Base-by-base conservation (phyloP, 2,329 filamentous ascomycete species). In the Aspergillus tamarii region DNA sequence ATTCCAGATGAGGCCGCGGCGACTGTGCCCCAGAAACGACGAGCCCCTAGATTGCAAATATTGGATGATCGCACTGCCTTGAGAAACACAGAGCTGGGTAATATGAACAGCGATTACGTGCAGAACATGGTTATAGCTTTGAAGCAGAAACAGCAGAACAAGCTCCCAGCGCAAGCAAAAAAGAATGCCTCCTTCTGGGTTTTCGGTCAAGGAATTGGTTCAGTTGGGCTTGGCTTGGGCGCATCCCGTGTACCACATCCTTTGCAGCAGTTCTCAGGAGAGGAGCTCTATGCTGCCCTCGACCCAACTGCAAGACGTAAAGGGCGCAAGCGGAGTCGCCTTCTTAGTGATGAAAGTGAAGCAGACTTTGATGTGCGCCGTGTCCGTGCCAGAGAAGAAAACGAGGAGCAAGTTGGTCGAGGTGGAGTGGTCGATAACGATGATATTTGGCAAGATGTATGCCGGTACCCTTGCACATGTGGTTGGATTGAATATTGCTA, bases 101-200 rank as follows among this genome's bases (percentile, higher is more conserved):
- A 77, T n/a, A 89, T 87, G 85, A 85, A 86, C 64, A 77, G 79
- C 2, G 78, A 87, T 32, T 91, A 91, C 66, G 67, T 85, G 1
- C 69, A 78, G 12, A 89, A 88, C 67, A 93, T 92, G 86, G 78
- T 75, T 1, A 75, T 77, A 14, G 82, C 81, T 10, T 70, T 71
- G 8, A 78, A 76, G 34, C 71, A 78, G 23, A 88, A 86, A 67
- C 67, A 77, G 6, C 71, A 78, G 7, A 77, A 81, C 39, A 81
- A 78, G 55, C 70, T 78, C 16, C 67, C 75, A 14, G 73, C 76
- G 0, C 78, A 84, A 48, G 86, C 88, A 2, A 90, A 86, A 76
- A 87, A 84, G 71, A 90, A 89, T 63, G 89, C 88, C 0, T 82
- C 83, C 12, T 82, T 84, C 69, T 90, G 86, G 81, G 82, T 91